Evolutionary conservation across 305 asterid species (phyloP).

Genomic region (Rubia peregrina): DNA sequence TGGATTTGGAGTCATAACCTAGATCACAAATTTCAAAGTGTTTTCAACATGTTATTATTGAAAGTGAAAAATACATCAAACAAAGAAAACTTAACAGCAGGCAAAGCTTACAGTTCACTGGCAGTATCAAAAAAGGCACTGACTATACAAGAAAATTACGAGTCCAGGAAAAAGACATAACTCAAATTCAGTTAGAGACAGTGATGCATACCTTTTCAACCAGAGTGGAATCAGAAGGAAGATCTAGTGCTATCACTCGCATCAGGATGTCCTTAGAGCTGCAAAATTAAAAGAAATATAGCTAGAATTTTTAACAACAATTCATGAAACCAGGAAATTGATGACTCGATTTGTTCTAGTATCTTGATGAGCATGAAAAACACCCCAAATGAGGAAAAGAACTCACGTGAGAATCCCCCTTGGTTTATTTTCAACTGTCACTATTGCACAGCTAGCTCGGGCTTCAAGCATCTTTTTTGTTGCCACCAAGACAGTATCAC

Average conservation of each 20-base stretch:
- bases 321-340: neutral
- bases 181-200: neutral
- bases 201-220: constrained; percentile 63
- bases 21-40: constrained; percentile 13
- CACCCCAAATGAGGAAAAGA: constrained; percentile 8
- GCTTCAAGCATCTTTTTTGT: constrained; percentile 74
- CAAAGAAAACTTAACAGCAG: neutral
- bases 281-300: constrained; percentile 10
- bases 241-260: constrained; percentile 91
- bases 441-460: constrained; percentile 57
- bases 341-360: neutral
- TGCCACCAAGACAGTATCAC: constrained; percentile 68
- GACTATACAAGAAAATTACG: neutral
- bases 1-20: constrained; percentile 98
- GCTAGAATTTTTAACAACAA: neutral
- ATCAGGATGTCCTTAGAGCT: constrained; percentile 90
- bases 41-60: constrained; percentile 1
- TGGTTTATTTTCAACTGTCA: constrained; percentile 75
- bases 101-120: neutral
- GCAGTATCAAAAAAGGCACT: neutral
- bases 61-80: neutral
- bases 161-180: neutral
- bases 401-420: constrained; percentile 89
- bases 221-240: constrained; percentile 66
- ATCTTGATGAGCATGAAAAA: neutral